Evolutionary conservation across 1,139 yeast species (phyloP), one percentile per base, ranked within the genome.

Genomic region (Geotrichum citri-aurantii): DNA sequence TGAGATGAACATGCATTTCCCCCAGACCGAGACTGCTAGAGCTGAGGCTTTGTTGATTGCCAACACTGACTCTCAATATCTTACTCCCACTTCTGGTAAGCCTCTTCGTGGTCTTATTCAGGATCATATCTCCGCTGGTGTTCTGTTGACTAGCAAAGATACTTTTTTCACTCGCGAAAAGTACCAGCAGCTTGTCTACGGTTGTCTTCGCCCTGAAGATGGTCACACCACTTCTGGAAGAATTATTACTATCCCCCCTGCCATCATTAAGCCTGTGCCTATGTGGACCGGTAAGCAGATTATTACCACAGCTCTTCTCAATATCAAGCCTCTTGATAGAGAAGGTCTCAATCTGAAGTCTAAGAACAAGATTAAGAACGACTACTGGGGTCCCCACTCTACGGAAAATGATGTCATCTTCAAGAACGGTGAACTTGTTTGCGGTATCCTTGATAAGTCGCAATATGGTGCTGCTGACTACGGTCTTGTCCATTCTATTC

Each of bases 1-100:
- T 76, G 99, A 95, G 79, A 95, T 95, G 99, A 95, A 95, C 73
- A 88, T 95, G 97, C 99, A 95, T 77, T 93, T 95, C 80, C 99
- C 99, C 33, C 99, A 95, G 77, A 92, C 89, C 74, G 98, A 93
- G 77, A 90, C 90, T 68, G 99, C 99, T 14, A 86, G 93, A 69
- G 95, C 99, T 31, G 99, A 95, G 77, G 99, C 99, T 3, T 79
- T 90, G 69, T 83, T 90, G 72, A 81, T 95, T 71, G 99, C 99
- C 53, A 91, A 93, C 72, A 93, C 99, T 11, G 97, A 95, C 75
- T 88, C 95, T 62, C 99, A 93, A 77, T 95, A 95, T 72, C 81
- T 95, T 71, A 93, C 99, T 12, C 99, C 99, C 57, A 95, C 99
- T 19, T 90, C 97, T 8, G 99, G 99, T 73, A 81, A 95, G 62